A percentile compares a stretch with the other conserved stretches of the same genome.
Conservation (phyloP, 176 grass and related monocot genomes). For the Paspalum notatum region DNA sequence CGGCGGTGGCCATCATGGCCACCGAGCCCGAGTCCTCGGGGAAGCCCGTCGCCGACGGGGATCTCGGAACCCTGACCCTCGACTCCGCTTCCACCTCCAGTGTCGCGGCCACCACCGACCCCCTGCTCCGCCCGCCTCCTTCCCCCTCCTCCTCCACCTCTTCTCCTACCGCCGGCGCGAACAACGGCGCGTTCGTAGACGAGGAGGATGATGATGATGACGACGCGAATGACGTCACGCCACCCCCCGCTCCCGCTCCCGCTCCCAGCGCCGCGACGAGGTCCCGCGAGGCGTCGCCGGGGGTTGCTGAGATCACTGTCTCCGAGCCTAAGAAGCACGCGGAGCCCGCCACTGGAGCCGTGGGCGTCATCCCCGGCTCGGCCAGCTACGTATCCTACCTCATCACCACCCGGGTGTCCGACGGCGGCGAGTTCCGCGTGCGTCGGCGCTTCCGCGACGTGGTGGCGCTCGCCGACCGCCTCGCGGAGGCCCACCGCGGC, state of each 20-base stretch:
- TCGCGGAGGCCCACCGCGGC: conserved; percentile 62
- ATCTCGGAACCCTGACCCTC: conserved; percentile 57
- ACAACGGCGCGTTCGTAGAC: conserved; percentile 35
- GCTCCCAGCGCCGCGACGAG: conserved; percentile 25
- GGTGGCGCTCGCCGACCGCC: conserved; percentile 68
- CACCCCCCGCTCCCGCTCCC: conserved; percentile 14
- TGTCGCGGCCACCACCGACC: conserved; percentile 55
- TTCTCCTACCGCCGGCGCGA: conserved; percentile 20
- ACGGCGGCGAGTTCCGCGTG: conserved; percentile 63
- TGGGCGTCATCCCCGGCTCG: conserved; percentile 60
- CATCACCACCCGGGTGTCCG: conserved; percentile 53
- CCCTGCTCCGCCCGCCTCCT: conserved; percentile 61
- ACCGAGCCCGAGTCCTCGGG: conserved; percentile 38
- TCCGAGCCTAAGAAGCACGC: conserved; percentile 83
- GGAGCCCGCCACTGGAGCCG: conserved; percentile 49
- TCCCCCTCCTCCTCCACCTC: conserved; percentile 43
- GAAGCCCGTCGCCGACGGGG: conserved; percentile 31
- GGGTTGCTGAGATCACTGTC: conserved; percentile 66
- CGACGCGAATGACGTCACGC: not conserved
- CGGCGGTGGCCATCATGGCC: conserved; percentile 51
- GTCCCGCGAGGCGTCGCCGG: conserved; percentile 41
- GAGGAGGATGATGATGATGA: not conserved
- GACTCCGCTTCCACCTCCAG: conserved; percentile 44
- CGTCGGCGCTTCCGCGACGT: conserved; percentile 87
- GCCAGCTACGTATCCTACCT: conserved; percentile 82